Base-by-base conservation (phyloP, 768 basidiomycete genomes). In the Mycena belliarum region DNA sequence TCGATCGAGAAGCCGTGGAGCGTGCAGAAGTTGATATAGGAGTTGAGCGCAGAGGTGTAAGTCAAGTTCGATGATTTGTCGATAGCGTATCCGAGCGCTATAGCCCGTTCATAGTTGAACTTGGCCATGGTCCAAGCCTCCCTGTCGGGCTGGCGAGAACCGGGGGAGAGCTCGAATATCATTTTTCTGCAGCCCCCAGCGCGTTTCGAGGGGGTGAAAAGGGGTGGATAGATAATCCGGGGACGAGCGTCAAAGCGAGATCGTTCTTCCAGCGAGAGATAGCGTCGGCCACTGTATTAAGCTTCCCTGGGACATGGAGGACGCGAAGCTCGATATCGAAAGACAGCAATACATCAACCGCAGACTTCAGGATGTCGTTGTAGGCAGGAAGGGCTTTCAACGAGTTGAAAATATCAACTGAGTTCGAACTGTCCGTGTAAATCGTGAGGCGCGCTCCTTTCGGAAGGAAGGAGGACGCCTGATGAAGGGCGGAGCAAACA, bases 111-210 rank as follows among this genome's bases (percentile, higher is more conserved):
- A 42, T 62, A 69, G 0, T 68, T 11, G 2, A 79, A 67, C 10
- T 64, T 61, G 35, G 79, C 71, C 0, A 47, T n/a, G 0, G 73
- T 55, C 79, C 79, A 80, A 28, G 73, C 65, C 28, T 49, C 53
- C 44, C 72, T 49, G 0, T n/a, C 0, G 1, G 76, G 76, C 57
- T 77, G 77, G 63, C 66, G 59, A 49, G 75, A 55, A 43, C 33
- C 15, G 3, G 28, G 7, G n/a, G n/a, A n/a, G n/a, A n/a, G n/a
- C n/a, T n/a, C n/a, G n/a, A n/a, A n/a, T n/a, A n/a, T n/a, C n/a
- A 72, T 64, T 59, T 59, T 57, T 55, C 18, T 3, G 18, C 46
- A n/a, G 59, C 72, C 72, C 73, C 69, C 70, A 72, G 63, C 70
- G 53, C 16, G 12, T 25, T 32, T 32, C 49, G 62, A 67, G 73